phyloP scores from a whole-genome alignment of 345 rosid genomes.

The Eucalyptus virginea region DNA sequence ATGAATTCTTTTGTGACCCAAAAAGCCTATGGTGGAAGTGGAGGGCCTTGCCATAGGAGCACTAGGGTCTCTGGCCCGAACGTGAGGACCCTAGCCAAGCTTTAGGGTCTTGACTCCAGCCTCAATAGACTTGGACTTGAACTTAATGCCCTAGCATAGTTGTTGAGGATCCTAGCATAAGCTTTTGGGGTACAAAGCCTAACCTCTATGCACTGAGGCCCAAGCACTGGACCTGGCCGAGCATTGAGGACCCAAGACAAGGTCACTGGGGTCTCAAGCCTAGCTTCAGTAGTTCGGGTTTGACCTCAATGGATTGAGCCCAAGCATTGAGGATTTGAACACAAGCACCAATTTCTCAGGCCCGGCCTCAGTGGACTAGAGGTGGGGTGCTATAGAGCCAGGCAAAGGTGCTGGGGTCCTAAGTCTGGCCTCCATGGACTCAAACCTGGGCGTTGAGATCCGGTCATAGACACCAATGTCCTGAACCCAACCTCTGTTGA shows the following conservation, averaged over 20 bases:
- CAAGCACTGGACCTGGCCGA: too few species aligned
- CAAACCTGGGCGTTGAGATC: rapidly evolving
- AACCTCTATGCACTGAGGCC: too few species aligned
- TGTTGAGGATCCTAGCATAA: too few species aligned
- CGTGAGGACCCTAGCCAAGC: background rate
- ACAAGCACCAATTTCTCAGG: too few species aligned
- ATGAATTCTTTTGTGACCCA: background rate
- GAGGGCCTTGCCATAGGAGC: background rate
- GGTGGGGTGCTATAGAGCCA: rapidly evolving
- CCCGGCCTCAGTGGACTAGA: too few species aligned
- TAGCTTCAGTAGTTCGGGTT: too few species aligned
- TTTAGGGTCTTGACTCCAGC: background rate
- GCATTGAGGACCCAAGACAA: too few species aligned
- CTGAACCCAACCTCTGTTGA: rapidly evolving
- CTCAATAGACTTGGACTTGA: too few species aligned
- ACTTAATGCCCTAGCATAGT: background rate
- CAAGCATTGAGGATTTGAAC: too few species aligned
- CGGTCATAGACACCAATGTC: background rate
- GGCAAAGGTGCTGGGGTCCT: too few species aligned
- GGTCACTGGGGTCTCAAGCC: rapidly evolving
- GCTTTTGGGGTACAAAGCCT: background rate
- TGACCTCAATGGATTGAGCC: too few species aligned
- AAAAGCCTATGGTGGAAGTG: background rate
- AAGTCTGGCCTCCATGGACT: too few species aligned
- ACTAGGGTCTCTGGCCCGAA: rapidly evolving